Conservation (phyloP, 2,329 filamentous ascomycete species). For the Kalmusia sp. region DNA sequence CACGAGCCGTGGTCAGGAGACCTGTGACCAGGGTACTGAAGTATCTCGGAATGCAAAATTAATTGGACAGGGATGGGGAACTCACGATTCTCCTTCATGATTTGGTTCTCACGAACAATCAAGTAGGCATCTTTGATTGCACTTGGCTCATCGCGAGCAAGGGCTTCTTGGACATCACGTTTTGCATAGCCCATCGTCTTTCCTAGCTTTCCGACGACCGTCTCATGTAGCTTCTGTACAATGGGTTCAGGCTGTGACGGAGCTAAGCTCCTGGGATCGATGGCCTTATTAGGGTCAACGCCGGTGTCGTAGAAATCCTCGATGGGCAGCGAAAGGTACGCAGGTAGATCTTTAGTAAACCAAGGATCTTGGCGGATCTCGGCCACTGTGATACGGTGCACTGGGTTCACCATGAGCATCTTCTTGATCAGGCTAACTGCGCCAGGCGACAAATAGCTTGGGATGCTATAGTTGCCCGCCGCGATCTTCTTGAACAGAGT, state of each 20-base stretch:
- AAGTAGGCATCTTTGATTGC: conserved; percentile 99
- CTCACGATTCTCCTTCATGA: conserved; percentile 95
- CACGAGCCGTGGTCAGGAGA: conserved; percentile 18
- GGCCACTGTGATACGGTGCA: conserved; percentile 90
- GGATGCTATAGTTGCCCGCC: conserved; percentile 90
- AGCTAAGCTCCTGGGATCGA: conserved; percentile 81
- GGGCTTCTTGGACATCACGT: conserved; percentile 91
- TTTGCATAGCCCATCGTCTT: conserved; percentile 98
- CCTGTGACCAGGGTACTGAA: conserved; percentile 4
- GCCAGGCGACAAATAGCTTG: conserved; percentile 86
- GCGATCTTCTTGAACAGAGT: conserved; percentile 98
- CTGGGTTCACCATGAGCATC: conserved; percentile 95
- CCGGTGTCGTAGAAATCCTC: conserved; percentile 94
- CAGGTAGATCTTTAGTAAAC: conserved; percentile 86
- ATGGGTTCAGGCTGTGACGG: conserved; percentile 74
- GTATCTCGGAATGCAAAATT: conserved; percentile 9
- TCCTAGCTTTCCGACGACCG: conserved; percentile 93
- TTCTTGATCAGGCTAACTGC: conserved; percentile 83
- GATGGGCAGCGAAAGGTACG: conserved; percentile 84
- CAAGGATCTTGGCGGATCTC: conserved; percentile 93
- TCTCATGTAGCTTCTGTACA: conserved; percentile 88
- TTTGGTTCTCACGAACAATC: conserved; percentile 95
- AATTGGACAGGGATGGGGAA: conserved; percentile 31
- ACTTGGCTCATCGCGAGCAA: conserved; percentile 90
- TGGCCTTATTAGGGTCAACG: conserved; percentile 91